Base-by-base conservation (phyloP, 2,329 filamentous ascomycete genomes). In the Thermomyces lanuginosus region DNA sequence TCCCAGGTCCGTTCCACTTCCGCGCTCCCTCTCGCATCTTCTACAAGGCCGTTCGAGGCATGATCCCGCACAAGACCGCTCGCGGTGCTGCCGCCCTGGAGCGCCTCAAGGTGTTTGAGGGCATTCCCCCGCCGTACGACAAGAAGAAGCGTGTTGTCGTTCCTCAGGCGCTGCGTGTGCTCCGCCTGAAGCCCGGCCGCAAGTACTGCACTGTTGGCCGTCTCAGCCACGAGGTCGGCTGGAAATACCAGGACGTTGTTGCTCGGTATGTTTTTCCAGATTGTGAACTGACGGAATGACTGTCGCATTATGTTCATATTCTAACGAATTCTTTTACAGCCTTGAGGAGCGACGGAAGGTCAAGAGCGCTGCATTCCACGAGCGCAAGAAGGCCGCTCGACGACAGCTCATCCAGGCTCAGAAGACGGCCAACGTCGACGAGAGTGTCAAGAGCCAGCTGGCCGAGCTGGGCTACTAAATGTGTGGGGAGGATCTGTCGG, bases 241-340 rank as follows among this genome's bases (percentile, higher is more conserved):
- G 89, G 89, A 98, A 98, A 71, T 95, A 98, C 78, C 80, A 93
- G 73, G 86, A 93, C 60, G 84, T 98, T 56, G 89, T 98, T 66
- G 78, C 76, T 54, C 83, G 81, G 84, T 95, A 68, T 55, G 83
- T 10, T 5, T 16, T 22, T 14, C 5, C 9, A 3, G 14, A 45
- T n/a, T n/a, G n/a, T n/a, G n/a, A n/a, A n/a, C n/a, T n/a, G n/a
- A n/a, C n/a, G n/a, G n/a, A n/a, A n/a, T n/a, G 36, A 45, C 36
- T 36, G 12, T 27, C 14, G 18, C 18, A 8, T 15, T 31, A 32
- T 38, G 28, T 8, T 11, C 22, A 5, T 16, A n/a, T 9, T 7
- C 26, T 28, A n/a, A 28, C 21, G n/a, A 22, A n/a, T 16, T n/a
- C 21, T 23, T 24, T 27, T 34, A 46, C 53, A 95, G 89, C 66